A percentile compares a stretch with the other conserved stretches of the same genome.
These are phyloP conservation scores for Fraxinus quadrangulata DNA, from an alignment of 257 asterid species.

Conservation along the genomic window DNA sequence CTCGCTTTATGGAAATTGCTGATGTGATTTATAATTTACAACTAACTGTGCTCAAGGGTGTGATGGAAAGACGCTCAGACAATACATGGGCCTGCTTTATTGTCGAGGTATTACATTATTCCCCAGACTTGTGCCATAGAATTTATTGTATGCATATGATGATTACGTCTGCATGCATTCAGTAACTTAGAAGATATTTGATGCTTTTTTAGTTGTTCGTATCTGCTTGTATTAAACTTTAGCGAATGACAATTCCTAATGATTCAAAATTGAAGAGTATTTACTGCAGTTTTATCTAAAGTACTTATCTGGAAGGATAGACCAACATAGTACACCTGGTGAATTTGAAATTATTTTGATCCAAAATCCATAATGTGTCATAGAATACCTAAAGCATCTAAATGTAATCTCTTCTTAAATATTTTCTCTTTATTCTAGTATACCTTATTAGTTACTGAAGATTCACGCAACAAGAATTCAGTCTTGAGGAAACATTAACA, in stretches of 20 bases:
- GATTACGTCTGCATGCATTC: not conserved
- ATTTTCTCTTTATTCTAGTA: not conserved
- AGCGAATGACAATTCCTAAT: not conserved
- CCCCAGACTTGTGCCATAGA: too few relatives aligned
- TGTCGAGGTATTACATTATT: slow-evolving; percentile 65
- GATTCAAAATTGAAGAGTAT: not conserved
- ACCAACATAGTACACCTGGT: not conserved
- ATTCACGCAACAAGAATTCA: not conserved
- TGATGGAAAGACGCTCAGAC: slow-evolving; percentile 55
- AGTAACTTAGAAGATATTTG: not conserved
- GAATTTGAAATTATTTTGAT: not conserved
- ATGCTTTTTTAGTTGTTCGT: not conserved
- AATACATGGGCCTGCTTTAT: slow-evolving; percentile 72
- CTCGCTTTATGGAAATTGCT: slow-evolving; percentile 76
- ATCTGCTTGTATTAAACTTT: not conserved
- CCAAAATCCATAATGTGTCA: not conserved
- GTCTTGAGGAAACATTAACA: not conserved
- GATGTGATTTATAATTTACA: slow-evolving; percentile 73
- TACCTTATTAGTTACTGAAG: not conserved
- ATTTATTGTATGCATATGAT: not conserved
- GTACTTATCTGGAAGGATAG: not conserved
- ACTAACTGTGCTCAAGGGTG: slow-evolving; percentile 72
- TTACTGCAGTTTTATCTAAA: not conserved
- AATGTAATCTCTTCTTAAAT: too few relatives aligned
- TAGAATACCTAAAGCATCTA: not conserved